Conservation (phyloP, 495 filamentous ascomycete species). For the Podospora conica region DNA sequence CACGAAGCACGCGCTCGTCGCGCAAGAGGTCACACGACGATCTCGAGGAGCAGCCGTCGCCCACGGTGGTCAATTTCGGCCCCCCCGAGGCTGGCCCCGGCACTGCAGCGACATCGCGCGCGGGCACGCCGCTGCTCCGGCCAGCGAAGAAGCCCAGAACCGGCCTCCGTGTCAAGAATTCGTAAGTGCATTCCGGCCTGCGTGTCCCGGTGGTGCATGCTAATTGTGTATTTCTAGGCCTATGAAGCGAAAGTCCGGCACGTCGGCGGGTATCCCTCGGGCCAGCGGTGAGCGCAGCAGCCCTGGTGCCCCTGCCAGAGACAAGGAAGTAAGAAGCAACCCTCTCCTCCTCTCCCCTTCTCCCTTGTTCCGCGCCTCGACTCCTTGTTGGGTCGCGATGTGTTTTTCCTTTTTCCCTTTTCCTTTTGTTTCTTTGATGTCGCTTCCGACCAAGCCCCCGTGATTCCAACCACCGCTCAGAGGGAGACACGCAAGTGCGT, state of each 20-base stretch:
- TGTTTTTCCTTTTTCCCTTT: constrained; percentile 1
- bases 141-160: constrained; percentile 51
- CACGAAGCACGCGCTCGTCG: constrained; percentile 33
- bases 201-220: not conserved
- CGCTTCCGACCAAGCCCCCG: not conserved
- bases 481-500: constrained; percentile 10
- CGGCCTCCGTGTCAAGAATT: constrained; percentile 59
- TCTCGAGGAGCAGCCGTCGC: constrained; percentile 40
- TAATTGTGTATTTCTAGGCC: constrained; percentile 32
- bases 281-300: constrained; percentile 45
- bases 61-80: constrained; percentile 37
- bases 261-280: constrained; percentile 47
- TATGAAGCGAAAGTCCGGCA: constrained; percentile 49
- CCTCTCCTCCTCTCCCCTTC: constrained; percentile 9
- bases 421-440: not conserved
- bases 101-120: constrained; percentile 46
- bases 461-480: not conserved
- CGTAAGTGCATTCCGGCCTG: constrained; percentile 47
- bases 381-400: not conserved
- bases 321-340: constrained; percentile 37
- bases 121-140: constrained; percentile 49
- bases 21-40: constrained; percentile 44
- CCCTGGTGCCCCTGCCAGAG: constrained; percentile 32
- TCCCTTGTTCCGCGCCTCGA: not conserved
- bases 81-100: constrained; percentile 32